Conservation (phyloP, 306 rosid genomes). For the Cicer arietinum region DNA sequence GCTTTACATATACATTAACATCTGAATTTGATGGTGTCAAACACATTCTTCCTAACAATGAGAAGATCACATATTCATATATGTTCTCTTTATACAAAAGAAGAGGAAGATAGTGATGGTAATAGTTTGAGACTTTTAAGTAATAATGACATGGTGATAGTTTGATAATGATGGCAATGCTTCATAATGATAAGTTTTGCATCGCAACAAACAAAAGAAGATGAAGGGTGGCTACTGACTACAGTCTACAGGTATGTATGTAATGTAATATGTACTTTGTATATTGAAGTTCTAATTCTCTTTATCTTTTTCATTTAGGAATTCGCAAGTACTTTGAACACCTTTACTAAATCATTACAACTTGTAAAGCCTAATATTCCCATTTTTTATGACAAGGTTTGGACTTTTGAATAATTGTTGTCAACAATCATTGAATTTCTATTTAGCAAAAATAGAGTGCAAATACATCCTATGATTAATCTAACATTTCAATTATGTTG, state of each 20-base stretch:
- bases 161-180: not conserved
- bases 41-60: not conserved
- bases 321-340: not conserved
- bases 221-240: not conserved
- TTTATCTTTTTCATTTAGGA: too few relatives aligned
- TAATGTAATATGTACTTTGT: not conserved
- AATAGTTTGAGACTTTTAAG: not conserved
- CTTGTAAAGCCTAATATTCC: not conserved
- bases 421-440: not conserved
- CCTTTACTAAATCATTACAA: not conserved
- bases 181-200: not conserved
- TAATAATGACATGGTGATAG: not conserved
- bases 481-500: too few relatives aligned
- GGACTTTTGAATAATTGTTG: not conserved
- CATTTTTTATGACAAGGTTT: not conserved
- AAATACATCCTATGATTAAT: too few relatives aligned
- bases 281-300: too few relatives aligned
- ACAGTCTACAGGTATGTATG: not conserved
- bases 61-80: constrained; percentile 30
- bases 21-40: not conserved
- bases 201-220: not conserved
- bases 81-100: constrained; percentile 23
- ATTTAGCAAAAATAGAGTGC: not conserved
- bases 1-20: constrained; percentile 20
- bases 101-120: not conserved